phyloP scores from a whole-genome alignment of 2,329 filamentous ascomycete genomes.

The Cryphonectria japonica region DNA sequence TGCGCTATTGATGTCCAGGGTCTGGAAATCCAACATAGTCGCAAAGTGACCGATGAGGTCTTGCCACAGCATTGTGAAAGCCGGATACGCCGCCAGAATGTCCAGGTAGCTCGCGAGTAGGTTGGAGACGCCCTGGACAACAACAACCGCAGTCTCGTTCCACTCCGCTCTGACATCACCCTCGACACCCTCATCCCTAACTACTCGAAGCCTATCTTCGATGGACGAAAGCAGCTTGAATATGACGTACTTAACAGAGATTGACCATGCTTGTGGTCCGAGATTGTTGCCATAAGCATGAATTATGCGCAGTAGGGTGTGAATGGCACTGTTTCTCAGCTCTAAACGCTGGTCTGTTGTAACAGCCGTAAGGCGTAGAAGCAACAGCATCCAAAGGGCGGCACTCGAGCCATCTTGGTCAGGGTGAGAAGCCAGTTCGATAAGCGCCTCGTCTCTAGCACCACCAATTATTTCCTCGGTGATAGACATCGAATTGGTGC shows the following conservation, averaged over 20 bases:
- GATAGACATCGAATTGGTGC: constrained; percentile 59
- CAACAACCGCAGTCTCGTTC: constrained; percentile 75
- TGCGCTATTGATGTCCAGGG: constrained; percentile 73
- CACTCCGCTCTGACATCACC: constrained; percentile 59
- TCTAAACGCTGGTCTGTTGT: constrained; percentile 74
- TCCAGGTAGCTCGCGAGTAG: constrained; percentile 79
- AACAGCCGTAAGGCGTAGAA: constrained; percentile 72
- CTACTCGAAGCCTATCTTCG: constrained; percentile 55
- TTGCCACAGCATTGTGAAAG: constrained; percentile 76
- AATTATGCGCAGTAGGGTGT: constrained; percentile 88
- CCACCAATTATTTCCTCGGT: constrained; percentile 59
- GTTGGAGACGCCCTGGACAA: constrained; percentile 72
- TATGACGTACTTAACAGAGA: constrained; percentile 79
- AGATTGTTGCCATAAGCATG: constrained; percentile 87
- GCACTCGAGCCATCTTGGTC: constrained; percentile 66
- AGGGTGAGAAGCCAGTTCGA: constrained; percentile 61
- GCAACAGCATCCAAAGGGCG: constrained; percentile 77
- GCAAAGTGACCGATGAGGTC: constrained; percentile 73
- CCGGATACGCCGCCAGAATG: constrained; percentile 65
- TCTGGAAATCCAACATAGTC: constrained; percentile 61
- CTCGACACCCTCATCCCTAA: constrained; percentile 42
- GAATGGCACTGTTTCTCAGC: constrained; percentile 82
- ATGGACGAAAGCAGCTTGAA: constrained; percentile 77
- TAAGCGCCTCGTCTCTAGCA: constrained; percentile 59
- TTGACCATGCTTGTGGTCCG: constrained; percentile 76